Base-by-base conservation (phyloP, 1,139 yeast genomes). In the Yamadazyma taylorii region DNA sequence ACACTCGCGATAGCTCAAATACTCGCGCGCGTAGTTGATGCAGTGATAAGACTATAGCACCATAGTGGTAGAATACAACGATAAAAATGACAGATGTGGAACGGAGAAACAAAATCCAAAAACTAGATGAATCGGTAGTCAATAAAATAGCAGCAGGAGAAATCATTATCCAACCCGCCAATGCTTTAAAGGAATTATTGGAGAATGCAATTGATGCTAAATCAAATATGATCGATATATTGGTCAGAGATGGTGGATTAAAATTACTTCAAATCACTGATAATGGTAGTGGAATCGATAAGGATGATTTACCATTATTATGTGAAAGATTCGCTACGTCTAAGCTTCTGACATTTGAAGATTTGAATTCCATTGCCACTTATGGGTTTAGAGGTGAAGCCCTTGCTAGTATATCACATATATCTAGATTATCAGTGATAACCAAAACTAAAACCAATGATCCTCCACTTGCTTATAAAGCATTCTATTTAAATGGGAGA, bases 81-180 rank as follows among this genome's bases (percentile, higher is more conserved):
- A 6, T 17, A 19, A 12, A 19, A 4, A 22, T 14, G 33, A 17
- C 25, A 13, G 36, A 17, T 6, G 12, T 12, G 21, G 27, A 26
- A 17, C 24, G 9, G 15, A 13, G 14, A 12, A 17, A 10, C 19
- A 30, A 19, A 32, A 65, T 64, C 30, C 54, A 66, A 51, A 70
- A 75, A 35, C 71, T 88, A 10, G 89, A 82, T 27, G 64, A 64
- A 19, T 55, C 75, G 3, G 97, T 90, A 24, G 86, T 94, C 36
- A 90, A 88, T 58, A 76, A 84, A 42, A 92, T 94, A 21, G 98
- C 99, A 0, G 98, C 99, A 1, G 98, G 98, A 0, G 98, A 94
- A 63, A 88, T 94, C 62, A 87, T 94, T 41, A 76, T 90, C 24
- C 94, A 90, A 6, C 98, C 98, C 0, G 86, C 94, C 2, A 92